phyloP scores from a whole-genome alignment of 495 filamentous ascomycete genomes.

The Pyronema omphalodes region DNA sequence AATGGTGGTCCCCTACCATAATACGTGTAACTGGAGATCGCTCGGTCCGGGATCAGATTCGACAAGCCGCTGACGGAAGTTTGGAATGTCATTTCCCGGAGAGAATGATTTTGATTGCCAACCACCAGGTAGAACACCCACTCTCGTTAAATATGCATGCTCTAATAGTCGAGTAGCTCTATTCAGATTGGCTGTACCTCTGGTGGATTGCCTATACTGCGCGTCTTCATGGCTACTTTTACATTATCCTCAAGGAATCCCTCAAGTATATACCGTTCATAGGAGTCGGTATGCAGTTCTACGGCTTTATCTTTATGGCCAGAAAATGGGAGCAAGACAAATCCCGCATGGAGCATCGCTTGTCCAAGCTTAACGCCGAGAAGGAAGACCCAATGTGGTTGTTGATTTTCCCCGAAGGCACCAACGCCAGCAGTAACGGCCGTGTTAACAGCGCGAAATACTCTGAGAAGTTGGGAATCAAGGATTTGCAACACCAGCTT shows the following conservation, averaged over 20 bases:
- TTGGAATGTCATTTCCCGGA: slow-evolving; percentile 59
- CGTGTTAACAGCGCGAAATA: slow-evolving; percentile 43
- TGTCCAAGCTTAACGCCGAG: slow-evolving; percentile 48
- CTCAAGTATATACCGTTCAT: slow-evolving; percentile 58
- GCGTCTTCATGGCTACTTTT: slow-evolving; percentile 61
- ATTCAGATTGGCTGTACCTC: slow-evolving; percentile 76
- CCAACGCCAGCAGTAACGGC: slow-evolving; percentile 52
- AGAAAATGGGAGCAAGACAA: slow-evolving; percentile 67
- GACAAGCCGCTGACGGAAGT: slow-evolving; percentile 42
- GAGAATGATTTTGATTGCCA: slow-evolving; percentile 60
- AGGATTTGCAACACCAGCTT: slow-evolving; percentile 48
- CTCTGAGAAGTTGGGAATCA: slow-evolving; percentile 48
- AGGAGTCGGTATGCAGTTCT: slow-evolving; percentile 60
- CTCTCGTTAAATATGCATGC: neutral
- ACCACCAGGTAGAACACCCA: slow-evolving; percentile 45
- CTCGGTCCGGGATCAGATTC: slow-evolving; percentile 49
- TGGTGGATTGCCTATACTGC: slow-evolving; percentile 75
- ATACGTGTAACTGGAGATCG: slow-evolving; percentile 61
- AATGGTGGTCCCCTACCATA: slow-evolving; percentile 63
- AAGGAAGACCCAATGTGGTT: slow-evolving; percentile 66
- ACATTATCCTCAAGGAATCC: slow-evolving; percentile 70
- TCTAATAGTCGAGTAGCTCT: slow-evolving; percentile 33
- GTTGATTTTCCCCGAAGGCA: slow-evolving; percentile 68
- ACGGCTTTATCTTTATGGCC: slow-evolving; percentile 68
- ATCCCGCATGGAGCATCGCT: slow-evolving; percentile 44